These are phyloP conservation scores for Globisporangium acanthophoron DNA, from an alignment of 352 stramenopile genomes.

Conservation along the genomic window DNA sequence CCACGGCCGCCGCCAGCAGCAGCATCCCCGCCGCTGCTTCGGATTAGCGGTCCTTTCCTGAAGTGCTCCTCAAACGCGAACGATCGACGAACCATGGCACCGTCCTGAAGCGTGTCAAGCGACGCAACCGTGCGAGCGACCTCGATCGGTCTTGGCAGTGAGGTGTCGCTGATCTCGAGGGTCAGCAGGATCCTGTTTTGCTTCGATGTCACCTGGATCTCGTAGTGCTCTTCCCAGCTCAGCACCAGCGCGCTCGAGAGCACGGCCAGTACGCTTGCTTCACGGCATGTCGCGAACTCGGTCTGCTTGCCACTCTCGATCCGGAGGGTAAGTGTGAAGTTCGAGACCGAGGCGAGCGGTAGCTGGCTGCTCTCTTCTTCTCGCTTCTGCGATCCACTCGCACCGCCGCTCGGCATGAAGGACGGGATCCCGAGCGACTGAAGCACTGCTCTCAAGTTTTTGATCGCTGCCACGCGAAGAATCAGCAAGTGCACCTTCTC, in stretches of 20 bases:
- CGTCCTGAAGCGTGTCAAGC: conserved; percentile 32
- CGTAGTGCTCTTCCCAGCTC: conserved; percentile 65
- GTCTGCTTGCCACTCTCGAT: conserved; percentile 44
- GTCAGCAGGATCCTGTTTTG: conserved; percentile 29
- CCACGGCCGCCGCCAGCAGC: not conserved
- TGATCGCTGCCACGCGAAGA: conserved; percentile 41
- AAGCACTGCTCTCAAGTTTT: conserved; percentile 35
- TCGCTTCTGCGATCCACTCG: conserved; percentile 12
- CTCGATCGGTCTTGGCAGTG: conserved; percentile 28
- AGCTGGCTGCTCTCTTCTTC: conserved; percentile 28
- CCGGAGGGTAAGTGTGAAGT: conserved; percentile 41
- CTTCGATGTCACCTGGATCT: conserved; percentile 37
- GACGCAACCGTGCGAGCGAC: conserved; percentile 35
- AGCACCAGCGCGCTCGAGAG: conserved; percentile 24
- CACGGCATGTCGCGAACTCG: conserved; percentile 38
- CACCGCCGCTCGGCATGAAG: not conserved
- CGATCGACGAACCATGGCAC: conserved; percentile 23
- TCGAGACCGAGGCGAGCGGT: conserved; percentile 5
- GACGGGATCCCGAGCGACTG: conserved; percentile 19
- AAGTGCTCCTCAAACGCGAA: conserved; percentile 51
- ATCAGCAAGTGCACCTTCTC: conserved; percentile 47
- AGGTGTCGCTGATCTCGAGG: conserved; percentile 39
- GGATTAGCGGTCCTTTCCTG: conserved; percentile 17
- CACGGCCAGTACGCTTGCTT: conserved; percentile 29
- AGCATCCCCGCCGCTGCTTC: conserved; percentile 1